These are phyloP conservation scores for Coemansia sp. DNA, from an alignment of 192 early-diverging fungal genomes.

Conservation along the genomic window DNA sequence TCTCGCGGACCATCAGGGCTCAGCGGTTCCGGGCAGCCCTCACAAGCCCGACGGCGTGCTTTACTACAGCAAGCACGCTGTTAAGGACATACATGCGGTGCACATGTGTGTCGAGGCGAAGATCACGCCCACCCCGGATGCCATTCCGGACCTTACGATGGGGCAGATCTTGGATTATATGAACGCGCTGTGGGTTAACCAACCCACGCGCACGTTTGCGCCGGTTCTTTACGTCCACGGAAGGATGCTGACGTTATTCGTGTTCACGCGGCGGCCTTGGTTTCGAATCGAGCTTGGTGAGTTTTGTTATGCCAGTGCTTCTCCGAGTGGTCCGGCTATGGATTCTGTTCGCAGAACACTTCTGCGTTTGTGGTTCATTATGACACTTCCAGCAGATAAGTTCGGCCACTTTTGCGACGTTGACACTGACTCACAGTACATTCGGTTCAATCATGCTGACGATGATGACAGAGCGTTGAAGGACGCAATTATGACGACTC, in stretches of 20 bases:
- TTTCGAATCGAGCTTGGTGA: not conserved
- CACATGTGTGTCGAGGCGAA: conserved; percentile 3
- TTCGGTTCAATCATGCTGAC: not conserved
- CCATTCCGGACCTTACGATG: not conserved
- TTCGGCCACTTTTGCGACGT: conserved; percentile 15
- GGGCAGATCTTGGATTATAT: not conserved
- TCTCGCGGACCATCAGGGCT: not conserved
- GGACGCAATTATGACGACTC: not conserved
- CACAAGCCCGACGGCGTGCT: not conserved
- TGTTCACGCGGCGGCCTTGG: not conserved
- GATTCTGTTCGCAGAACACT: not conserved
- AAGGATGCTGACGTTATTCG: not conserved
- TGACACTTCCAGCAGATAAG: not conserved
- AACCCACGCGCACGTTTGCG: not conserved
- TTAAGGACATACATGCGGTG: not conserved
- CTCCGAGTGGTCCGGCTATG: not conserved
- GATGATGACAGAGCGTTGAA: not conserved
- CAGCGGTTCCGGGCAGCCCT: not conserved
- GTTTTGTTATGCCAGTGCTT: not conserved
- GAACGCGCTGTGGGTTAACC: not conserved
- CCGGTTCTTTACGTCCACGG: not conserved
- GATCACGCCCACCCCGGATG: not conserved
- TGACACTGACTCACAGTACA: not conserved
- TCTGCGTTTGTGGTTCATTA: conserved; percentile 2
- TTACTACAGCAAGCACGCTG: not conserved